phyloP scores from a whole-genome alignment of 306 rosid species.

The Acacia confusa region DNA sequence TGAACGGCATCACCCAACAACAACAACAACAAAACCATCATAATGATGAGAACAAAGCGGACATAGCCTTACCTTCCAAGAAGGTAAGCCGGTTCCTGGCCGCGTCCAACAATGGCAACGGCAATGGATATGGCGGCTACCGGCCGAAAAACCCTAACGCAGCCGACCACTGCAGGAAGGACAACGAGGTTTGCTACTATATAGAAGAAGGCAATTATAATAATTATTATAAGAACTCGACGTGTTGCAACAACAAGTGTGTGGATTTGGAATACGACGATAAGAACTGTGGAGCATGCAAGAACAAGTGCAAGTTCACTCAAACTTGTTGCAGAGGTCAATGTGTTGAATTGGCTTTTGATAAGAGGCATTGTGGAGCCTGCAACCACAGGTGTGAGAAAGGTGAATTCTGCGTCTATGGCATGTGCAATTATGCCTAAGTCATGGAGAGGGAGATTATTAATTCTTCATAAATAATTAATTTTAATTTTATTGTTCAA shows the following conservation, averaged over 20 bases:
- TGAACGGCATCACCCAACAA: slow-evolving; percentile 30
- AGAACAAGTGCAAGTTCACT: slow-evolving; percentile 69
- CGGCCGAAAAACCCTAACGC: slow-evolving; percentile 42
- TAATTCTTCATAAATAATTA: neutral
- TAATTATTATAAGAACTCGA: slow-evolving; percentile 27
- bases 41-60: neutral
- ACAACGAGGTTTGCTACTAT: slow-evolving; percentile 48
- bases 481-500: slow-evolving; percentile 43
- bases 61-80: slow-evolving; percentile 45
- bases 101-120: neutral
- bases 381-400: slow-evolving; percentile 52
- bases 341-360: slow-evolving; percentile 57
- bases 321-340: slow-evolving; percentile 64
- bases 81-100: slow-evolving; percentile 62
- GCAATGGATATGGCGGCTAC: neutral
- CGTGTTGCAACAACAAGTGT: slow-evolving; percentile 89
- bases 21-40: neutral
- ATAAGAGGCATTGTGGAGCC: slow-evolving; percentile 80
- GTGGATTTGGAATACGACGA: slow-evolving; percentile 47
- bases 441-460: neutral
- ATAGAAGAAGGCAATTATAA: neutral
- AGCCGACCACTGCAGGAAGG: slow-evolving; percentile 58
- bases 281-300: slow-evolving; percentile 72
- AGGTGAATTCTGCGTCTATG: slow-evolving; percentile 58
- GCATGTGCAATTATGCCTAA: slow-evolving; percentile 69